Conservation (phyloP, 805 yeast species). For the Nakazawaea sp. region DNA sequence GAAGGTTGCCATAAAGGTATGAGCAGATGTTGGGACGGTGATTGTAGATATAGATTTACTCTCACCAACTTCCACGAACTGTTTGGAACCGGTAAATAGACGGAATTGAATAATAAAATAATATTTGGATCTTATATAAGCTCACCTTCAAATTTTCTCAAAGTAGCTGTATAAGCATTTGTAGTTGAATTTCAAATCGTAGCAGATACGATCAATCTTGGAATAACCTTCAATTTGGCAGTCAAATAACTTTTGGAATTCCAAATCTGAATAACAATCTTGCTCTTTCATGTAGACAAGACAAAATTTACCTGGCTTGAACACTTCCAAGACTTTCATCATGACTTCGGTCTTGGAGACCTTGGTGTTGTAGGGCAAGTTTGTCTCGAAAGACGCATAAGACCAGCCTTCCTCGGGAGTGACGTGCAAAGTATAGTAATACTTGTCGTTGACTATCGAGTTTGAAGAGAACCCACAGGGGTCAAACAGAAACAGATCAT, state of each 20-base stretch:
- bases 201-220: slow-evolving; percentile 59
- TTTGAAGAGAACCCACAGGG: slow-evolving; percentile 97
- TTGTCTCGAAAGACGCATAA: slow-evolving; percentile 93
- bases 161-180: slow-evolving; percentile 66
- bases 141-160: slow-evolving; percentile 24
- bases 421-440: slow-evolving; percentile 76
- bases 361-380: slow-evolving; percentile 44
- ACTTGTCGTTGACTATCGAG: slow-evolving; percentile 55
- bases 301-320: slow-evolving; percentile 74
- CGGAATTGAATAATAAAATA: slow-evolving; percentile 1
- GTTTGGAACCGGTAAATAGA: slow-evolving; percentile 22
- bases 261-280: slow-evolving; percentile 12
- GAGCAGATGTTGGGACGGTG: slow-evolving; percentile 38
- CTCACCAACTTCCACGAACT: slow-evolving; percentile 42
- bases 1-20: slow-evolving; percentile 34
- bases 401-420: slow-evolving; percentile 95
- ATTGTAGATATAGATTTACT: slow-evolving; percentile 45
- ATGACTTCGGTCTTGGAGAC: slow-evolving; percentile 50
- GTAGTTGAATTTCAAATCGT: slow-evolving; percentile 67
- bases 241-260: slow-evolving; percentile 26
- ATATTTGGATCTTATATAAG: neutral
- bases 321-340: slow-evolving; percentile 50
- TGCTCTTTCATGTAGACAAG: slow-evolving; percentile 22
- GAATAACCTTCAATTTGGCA: slow-evolving; percentile 39
- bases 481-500: slow-evolving; percentile 84